Evolutionary conservation across 2,329 filamentous ascomycete genomes (phyloP).

Genomic region (Verruconis gallopava): DNA sequence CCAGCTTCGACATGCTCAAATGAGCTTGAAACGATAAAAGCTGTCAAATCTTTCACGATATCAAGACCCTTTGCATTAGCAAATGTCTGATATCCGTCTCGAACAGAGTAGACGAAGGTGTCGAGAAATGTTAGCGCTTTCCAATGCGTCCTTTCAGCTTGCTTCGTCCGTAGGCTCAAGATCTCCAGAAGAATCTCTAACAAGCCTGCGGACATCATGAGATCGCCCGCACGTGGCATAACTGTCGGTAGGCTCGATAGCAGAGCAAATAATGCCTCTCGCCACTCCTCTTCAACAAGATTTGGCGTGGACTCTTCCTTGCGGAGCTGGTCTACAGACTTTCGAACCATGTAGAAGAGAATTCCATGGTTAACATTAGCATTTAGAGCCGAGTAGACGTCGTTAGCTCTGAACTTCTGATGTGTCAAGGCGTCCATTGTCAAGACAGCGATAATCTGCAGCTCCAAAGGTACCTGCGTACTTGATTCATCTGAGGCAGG

Average conservation of each 20-base stretch:
- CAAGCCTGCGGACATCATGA: conserved; percentile 78
- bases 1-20: conserved; percentile 52
- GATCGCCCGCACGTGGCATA: conserved; percentile 60
- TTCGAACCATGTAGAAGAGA: conserved; percentile 81
- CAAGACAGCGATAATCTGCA: conserved; percentile 71
- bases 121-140: conserved; percentile 81
- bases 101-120: conserved; percentile 71
- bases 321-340: conserved; percentile 73
- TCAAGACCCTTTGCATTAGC: conserved; percentile 76
- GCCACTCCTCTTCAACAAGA: conserved; percentile 65
- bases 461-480: conserved; percentile 53
- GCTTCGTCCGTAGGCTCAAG: conserved; percentile 65
- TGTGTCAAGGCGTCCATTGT: conserved; percentile 76
- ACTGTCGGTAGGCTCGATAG: conserved; percentile 64
- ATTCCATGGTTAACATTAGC: conserved; percentile 95
- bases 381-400: conserved; percentile 82
- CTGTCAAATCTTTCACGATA: conserved; percentile 75
- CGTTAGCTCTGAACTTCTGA: conserved; percentile 61
- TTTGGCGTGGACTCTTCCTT: conserved; percentile 40
- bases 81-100: conserved; percentile 72
- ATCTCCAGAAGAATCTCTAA: conserved; percentile 86
- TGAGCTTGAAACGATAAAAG: conserved; percentile 62
- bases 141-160: conserved; percentile 72
- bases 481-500: conserved; percentile 38
- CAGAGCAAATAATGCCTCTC: conserved; percentile 77